These are phyloP conservation scores for Colletotrichum coccodes DNA, from an alignment of 2,329 filamentous ascomycete species.

Conservation along the genomic window DNA sequence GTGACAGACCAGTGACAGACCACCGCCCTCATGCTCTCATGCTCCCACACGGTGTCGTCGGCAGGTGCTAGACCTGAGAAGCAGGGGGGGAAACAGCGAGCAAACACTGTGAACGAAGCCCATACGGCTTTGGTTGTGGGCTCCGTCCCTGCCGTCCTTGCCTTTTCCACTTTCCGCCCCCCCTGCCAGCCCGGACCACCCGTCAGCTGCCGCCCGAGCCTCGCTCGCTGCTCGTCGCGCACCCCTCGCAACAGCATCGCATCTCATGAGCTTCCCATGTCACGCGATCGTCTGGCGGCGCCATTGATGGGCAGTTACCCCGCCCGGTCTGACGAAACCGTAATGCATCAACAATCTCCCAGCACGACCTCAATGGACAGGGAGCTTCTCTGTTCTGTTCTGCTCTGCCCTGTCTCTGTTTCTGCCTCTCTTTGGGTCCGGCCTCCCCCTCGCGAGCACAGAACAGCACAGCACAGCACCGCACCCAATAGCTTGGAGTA, in stretches of 20 bases:
- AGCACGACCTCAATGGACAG: background rate
- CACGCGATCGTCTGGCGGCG: constrained; percentile 31
- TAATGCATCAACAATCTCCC: constrained; percentile 27
- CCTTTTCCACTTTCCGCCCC: too few species aligned
- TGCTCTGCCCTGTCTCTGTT: background rate
- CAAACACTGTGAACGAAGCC: background rate
- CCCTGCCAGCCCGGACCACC: constrained; percentile 1
- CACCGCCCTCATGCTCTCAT: background rate
- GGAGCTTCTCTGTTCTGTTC: background rate
- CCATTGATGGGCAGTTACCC: constrained; percentile 33
- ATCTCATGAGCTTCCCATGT: constrained; percentile 24
- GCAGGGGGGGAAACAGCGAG: background rate
- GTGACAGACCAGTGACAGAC: constrained; percentile 1
- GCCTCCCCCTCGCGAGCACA: background rate
- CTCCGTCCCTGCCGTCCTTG: background rate
- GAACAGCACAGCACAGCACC: background rate
- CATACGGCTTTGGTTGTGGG: background rate
- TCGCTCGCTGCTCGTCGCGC: background rate
- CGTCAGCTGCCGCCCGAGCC: constrained; percentile 21
- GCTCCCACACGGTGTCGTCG: background rate
- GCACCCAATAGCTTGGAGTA: background rate
- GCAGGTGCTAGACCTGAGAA: background rate
- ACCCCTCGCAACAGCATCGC: background rate
- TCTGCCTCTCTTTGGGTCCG: background rate
- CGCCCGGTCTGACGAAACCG: constrained; percentile 35